Evolutionary conservation across 2,329 filamentous ascomycete genomes (phyloP).

Genomic region (Plenodomus lindquistii): DNA sequence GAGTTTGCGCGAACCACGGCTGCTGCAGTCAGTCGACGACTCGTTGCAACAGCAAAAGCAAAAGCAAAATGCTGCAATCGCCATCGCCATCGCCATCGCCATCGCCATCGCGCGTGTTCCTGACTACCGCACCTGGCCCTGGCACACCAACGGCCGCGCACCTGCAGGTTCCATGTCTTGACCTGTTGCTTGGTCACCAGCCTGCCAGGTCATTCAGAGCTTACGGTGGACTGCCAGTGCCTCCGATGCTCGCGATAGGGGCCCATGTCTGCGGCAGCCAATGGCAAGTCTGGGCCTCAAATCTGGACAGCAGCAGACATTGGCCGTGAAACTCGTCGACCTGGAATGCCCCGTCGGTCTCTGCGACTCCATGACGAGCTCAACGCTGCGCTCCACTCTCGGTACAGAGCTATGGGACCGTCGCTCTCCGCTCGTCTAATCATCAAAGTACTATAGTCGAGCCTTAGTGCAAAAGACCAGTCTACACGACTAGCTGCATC

Average conservation of each 20-base stretch:
- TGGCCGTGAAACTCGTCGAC: constrained; percentile 14
- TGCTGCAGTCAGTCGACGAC: background rate
- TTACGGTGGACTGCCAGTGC: no score
- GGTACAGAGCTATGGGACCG: constrained; percentile 8
- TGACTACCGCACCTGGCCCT: constrained; percentile 20
- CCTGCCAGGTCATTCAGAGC: constrained; percentile 37
- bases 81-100: constrained; percentile 5
- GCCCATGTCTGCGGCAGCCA: constrained; percentile 20
- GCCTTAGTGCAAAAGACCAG: constrained; percentile 12
- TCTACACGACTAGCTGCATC: constrained; percentile 14
- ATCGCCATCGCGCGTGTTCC: constrained; percentile 19
- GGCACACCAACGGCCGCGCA: constrained; percentile 14
- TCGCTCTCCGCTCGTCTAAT: constrained; percentile 1
- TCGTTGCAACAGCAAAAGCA: constrained; percentile 1
- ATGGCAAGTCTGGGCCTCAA: constrained; percentile 11
- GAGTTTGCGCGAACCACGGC: background rate
- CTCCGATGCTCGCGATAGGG: constrained; percentile 18
- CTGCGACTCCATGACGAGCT: constrained; percentile 16
- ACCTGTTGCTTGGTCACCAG: constrained; percentile 34
- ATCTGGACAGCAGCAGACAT: background rate
- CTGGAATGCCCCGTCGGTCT: constrained; percentile 7
- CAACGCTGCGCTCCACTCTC: constrained; percentile 11
- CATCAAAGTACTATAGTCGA: constrained; percentile 6
- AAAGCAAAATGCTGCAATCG: background rate
- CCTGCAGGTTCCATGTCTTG: constrained; percentile 28